Conservation (phyloP, 495 filamentous ascomycete species). For the Astrocystis sublimbata region DNA sequence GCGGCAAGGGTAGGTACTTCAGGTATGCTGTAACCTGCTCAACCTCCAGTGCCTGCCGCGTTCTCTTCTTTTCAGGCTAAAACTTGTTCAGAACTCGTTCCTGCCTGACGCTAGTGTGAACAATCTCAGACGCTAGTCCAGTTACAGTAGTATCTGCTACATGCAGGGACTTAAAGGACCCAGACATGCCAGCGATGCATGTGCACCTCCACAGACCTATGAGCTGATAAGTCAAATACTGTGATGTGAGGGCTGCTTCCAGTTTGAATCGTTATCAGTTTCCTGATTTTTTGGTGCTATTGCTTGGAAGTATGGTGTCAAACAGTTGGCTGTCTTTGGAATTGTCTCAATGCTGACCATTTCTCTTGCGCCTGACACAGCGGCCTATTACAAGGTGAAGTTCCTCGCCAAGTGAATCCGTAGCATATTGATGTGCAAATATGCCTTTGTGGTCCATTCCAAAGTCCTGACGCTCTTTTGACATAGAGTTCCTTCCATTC, state of each 20-base stretch:
- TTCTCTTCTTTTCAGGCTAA: neutral
- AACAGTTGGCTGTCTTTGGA: too few relatives aligned
- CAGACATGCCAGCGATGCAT: neutral
- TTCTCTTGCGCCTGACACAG: too few relatives aligned
- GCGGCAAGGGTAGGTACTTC: neutral
- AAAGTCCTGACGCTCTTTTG: conserved; percentile 40
- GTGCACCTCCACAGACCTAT: neutral
- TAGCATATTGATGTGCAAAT: conserved; percentile 39
- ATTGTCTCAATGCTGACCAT: too few relatives aligned
- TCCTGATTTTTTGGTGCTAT: too few relatives aligned
- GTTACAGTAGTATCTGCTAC: neutral
- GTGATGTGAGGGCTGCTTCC: too few relatives aligned
- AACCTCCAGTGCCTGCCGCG: too few relatives aligned
- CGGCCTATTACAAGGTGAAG: too few relatives aligned
- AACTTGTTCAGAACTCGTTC: neutral
- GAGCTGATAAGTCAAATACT: too few relatives aligned
- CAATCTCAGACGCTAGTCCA: neutral
- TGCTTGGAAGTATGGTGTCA: too few relatives aligned
- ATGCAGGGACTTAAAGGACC: neutral
- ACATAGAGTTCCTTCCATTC: conserved; percentile 44
- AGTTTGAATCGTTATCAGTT: too few relatives aligned
- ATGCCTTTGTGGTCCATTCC: conserved; percentile 43
- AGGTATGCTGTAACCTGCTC: neutral
- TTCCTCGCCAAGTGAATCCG: too few relatives aligned
- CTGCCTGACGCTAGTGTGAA: neutral